Evolutionary conservation across 129 eudicot genomes (phyloP).

Genomic region (Chrysanthemum seticuspe): DNA sequence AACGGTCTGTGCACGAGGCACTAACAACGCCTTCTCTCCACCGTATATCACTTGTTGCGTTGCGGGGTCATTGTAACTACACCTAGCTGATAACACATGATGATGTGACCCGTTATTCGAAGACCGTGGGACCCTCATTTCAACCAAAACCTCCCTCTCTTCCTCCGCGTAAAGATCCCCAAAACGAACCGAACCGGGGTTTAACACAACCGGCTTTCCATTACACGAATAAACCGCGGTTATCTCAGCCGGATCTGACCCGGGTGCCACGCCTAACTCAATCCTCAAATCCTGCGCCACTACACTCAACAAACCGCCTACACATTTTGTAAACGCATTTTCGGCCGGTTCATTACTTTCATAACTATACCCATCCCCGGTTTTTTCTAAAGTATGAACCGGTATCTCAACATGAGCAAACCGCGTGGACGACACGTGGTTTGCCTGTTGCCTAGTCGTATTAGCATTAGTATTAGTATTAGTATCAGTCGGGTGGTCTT

Average conservation of each 20-base stretch:
- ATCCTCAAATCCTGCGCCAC: conserved; percentile 75
- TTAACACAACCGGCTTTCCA: conserved; percentile 49
- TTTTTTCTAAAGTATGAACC: conserved; percentile 49
- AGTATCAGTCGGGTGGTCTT: conserved; percentile 29
- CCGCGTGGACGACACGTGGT: conserved; percentile 59
- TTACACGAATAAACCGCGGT: conserved; percentile 63
- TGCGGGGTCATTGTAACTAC: conserved; percentile 65
- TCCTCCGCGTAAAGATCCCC: conserved; percentile 92
- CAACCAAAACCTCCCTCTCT: conserved; percentile 70
- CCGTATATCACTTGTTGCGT: conserved; percentile 55
- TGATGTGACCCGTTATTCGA: conserved; percentile 59
- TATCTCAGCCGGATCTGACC: conserved; percentile 87
- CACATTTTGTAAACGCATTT: conserved; percentile 78
- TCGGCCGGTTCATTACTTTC: conserved; percentile 41
- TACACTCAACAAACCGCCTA: conserved; percentile 77
- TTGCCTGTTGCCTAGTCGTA: conserved; percentile 27
- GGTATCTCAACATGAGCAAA: conserved; percentile 92
- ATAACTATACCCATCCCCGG: conserved; percentile 30
- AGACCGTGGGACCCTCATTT: conserved; percentile 54
- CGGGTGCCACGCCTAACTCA: conserved; percentile 56
- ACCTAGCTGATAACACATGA: conserved; percentile 67
- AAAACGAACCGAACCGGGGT: conserved; percentile 47
- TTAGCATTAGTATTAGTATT: not conserved
- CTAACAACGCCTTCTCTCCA: conserved; percentile 53
- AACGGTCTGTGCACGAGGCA: conserved; percentile 59